Conservation (phyloP, 1,139 yeast species). For the Debaryomyces sp. region DNA sequence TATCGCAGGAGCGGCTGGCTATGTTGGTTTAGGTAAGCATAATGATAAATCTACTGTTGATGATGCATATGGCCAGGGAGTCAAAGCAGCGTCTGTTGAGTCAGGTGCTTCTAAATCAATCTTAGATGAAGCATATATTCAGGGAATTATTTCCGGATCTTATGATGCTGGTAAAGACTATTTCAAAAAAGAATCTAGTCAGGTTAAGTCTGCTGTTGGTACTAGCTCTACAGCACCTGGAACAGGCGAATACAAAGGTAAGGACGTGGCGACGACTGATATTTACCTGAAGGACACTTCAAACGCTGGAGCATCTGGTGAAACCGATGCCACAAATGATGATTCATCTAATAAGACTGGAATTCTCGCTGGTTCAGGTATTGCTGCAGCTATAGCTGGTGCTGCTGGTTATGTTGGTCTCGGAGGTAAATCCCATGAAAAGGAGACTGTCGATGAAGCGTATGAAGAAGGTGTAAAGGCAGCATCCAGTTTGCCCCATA, state of each 20-base stretch:
- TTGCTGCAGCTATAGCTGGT: conserved; percentile 15
- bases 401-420: conserved; percentile 19
- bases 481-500: conserved; percentile 14
- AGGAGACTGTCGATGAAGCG: conserved; percentile 19
- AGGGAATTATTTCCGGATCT: conserved; percentile 16
- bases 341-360: conserved; percentile 7
- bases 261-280: background rate
- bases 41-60: background rate
- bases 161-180: conserved; percentile 12
- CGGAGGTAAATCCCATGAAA: conserved; percentile 5
- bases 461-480: conserved; percentile 21
- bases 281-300: background rate
- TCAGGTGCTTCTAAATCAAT: background rate
- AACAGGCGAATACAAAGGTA: background rate
- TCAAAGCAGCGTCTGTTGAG: background rate
- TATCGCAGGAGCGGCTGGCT: conserved; percentile 19
- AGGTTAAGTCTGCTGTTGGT: conserved; percentile 7
- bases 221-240: background rate
- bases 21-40: conserved; percentile 13
- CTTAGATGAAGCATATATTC: conserved; percentile 10
- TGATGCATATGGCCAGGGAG: background rate
- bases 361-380: conserved; percentile 8
- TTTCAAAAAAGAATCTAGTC: background rate
- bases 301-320: background rate
- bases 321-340: background rate